Evolutionary conservation across 257 asterid species (phyloP).

Genomic region (Solanum tarapatanum): DNA sequence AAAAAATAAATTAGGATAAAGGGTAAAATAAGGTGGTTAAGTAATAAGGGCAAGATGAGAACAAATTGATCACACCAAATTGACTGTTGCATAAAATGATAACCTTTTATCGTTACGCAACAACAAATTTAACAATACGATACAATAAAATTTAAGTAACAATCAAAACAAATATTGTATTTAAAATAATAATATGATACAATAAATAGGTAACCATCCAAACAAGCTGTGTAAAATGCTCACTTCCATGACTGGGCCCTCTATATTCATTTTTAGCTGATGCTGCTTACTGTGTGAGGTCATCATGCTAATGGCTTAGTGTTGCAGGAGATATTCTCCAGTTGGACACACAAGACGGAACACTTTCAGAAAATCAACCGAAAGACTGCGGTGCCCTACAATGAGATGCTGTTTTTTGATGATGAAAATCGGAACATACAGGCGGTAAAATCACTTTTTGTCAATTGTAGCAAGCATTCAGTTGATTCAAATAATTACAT

Average conservation of each 20-base stretch:
- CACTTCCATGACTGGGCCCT: neutral
- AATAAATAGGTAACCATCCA: neutral
- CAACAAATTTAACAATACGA: neutral
- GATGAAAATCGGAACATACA: conserved; percentile 79
- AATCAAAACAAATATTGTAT: neutral
- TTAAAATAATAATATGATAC: neutral
- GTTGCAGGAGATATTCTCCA: conserved; percentile 77
- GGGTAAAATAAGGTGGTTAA: neutral
- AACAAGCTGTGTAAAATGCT: neutral
- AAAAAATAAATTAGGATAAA: neutral
- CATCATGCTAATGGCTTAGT: conserved; percentile 4
- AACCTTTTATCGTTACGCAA: neutral
- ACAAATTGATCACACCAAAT: neutral
- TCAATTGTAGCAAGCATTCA: neutral
- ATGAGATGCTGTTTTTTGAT: conserved; percentile 80
- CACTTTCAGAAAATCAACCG: conserved; percentile 61
- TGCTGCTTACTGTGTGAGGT: neutral
- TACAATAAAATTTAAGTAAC: neutral
- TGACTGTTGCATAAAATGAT: neutral
- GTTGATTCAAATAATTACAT: neutral
- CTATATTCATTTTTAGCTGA: neutral
- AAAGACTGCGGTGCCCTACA: conserved; percentile 53
- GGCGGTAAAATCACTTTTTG: conserved; percentile 32
- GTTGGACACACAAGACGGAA: conserved; percentile 83
- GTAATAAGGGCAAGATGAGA: neutral